Base-by-base conservation (phyloP, 2,329 filamentous ascomycete genomes). In the Botrytis cinerea region DNA sequence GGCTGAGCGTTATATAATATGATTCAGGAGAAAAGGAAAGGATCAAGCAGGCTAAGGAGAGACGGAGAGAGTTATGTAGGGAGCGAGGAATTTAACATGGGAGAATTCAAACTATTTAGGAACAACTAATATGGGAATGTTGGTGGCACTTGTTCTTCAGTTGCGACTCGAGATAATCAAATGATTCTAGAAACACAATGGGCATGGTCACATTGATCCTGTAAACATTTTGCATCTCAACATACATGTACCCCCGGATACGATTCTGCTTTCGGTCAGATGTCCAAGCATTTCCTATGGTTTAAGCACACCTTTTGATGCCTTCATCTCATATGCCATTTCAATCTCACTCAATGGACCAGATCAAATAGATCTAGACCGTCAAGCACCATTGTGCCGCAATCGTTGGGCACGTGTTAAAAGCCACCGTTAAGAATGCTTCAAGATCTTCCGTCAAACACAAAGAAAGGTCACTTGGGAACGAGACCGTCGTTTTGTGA, bases 371-470 rank as follows among this genome's bases (percentile, higher is more conserved):
- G 43, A 64, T 67, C 64, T 38, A 54, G 45, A 51, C 45, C 45
- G n/a, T n/a, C 48, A 67, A 8, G 28, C 20, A 51, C 63, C n/a
- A 48, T 25, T 46, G 63, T 51, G 28, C 45, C 45, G 68, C 68
- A 38, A n/a, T 25, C 16, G n/a, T 51, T n/a, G 9, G 10, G 45
- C 70, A 71, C 60, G 70, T 71, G 70, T 46, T 25, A 40, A 1
- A 71, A 71, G 60, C 60, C 60, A 54, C 32, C 20, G 25, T n/a
- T 14, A 32, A 62, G 59, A 64, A 64, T 62, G 69, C 59, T 64
- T 59, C 25, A 35, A 63, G 38, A 59, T 46, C 40, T 43, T 63
- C 35, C 35, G 35, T 48, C 45, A 25, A 66, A 38, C 45, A n/a
- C 51, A 43, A 18, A 61, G 59, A 28, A 28, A 28, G 28, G 59